These are phyloP conservation scores for Ceratocystis smalleyi DNA, from an alignment of 2,329 filamentous ascomycete species.

Conservation along the genomic window DNA sequence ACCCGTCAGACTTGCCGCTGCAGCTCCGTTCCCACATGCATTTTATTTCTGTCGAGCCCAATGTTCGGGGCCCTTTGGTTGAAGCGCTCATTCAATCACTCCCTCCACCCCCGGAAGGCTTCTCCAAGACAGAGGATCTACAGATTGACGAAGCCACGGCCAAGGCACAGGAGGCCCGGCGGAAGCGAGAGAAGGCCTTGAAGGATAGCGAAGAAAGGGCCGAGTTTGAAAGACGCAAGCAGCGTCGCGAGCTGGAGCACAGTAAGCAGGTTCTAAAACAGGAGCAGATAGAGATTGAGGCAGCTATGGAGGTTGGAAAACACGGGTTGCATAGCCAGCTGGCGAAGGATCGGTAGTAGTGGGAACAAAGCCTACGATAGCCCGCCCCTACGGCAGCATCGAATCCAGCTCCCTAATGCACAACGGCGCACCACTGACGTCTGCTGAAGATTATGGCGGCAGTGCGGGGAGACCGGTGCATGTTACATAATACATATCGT, in stretches of 20 bases:
- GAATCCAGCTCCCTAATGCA: not conserved
- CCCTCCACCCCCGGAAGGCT: constrained; percentile 34
- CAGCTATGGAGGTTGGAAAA: constrained; percentile 53
- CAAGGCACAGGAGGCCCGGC: constrained; percentile 36
- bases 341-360: not conserved
- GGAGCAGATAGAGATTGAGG: constrained; percentile 51
- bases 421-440: not conserved
- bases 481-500: not conserved
- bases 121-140: constrained; percentile 21
- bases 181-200: constrained; percentile 49
- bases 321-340: constrained; percentile 26
- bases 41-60: constrained; percentile 50
- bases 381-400: not conserved
- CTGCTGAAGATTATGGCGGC: no score
- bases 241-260: constrained; percentile 42
- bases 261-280: constrained; percentile 48
- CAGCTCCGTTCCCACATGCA: constrained; percentile 50
- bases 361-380: not conserved
- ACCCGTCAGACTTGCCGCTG: constrained; percentile 42
- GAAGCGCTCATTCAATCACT: constrained; percentile 51
- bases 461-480: not conserved
- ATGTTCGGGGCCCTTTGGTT: constrained; percentile 47
- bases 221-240: constrained; percentile 45
- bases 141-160: constrained; percentile 36
- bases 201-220: constrained; percentile 47